These are phyloP conservation scores for Nothophaeocryptopus gaeumannii DNA, from an alignment of 2,329 filamentous ascomycete genomes.

Conservation along the genomic window DNA sequence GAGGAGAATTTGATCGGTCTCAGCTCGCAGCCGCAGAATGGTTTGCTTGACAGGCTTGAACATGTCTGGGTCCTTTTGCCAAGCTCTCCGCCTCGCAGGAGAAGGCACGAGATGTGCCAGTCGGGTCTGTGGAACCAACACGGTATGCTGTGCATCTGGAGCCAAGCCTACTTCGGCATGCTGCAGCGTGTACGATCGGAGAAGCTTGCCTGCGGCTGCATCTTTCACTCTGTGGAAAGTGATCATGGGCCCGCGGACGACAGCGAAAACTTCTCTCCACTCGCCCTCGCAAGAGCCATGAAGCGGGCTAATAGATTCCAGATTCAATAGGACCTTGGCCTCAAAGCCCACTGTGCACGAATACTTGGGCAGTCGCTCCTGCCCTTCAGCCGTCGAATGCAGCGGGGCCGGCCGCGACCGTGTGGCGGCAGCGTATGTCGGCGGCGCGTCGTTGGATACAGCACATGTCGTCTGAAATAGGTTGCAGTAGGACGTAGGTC, in stretches of 20 bases:
- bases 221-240: conserved; percentile 62
- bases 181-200: conserved; percentile 68
- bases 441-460: conserved; percentile 30
- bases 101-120: conserved; percentile 46
- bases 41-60: conserved; percentile 51
- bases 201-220: conserved; percentile 55
- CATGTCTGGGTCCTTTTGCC: conserved; percentile 46
- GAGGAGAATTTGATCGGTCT: conserved; percentile 71
- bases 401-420: conserved; percentile 13
- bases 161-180: conserved; percentile 74
- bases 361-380: conserved; percentile 34
- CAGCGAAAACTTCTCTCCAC: conserved; percentile 53
- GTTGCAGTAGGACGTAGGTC: conserved; percentile 36
- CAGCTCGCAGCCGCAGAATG: conserved; percentile 68
- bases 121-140: conserved; percentile 43
- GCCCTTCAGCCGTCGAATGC: conserved; percentile 15
- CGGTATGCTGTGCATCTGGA: conserved; percentile 64
- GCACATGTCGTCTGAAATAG: conserved; percentile 35
- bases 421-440: conserved; percentile 31
- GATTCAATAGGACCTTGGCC: conserved; percentile 32
- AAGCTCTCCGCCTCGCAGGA: conserved; percentile 39
- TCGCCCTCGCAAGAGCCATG: conserved; percentile 29
- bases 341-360: conserved; percentile 33
- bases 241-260: conserved; percentile 66
- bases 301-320: conserved; percentile 36